Conservation (phyloP, 2,329 filamentous ascomycete genomes). For the Cladosporium cucumerinum region DNA sequence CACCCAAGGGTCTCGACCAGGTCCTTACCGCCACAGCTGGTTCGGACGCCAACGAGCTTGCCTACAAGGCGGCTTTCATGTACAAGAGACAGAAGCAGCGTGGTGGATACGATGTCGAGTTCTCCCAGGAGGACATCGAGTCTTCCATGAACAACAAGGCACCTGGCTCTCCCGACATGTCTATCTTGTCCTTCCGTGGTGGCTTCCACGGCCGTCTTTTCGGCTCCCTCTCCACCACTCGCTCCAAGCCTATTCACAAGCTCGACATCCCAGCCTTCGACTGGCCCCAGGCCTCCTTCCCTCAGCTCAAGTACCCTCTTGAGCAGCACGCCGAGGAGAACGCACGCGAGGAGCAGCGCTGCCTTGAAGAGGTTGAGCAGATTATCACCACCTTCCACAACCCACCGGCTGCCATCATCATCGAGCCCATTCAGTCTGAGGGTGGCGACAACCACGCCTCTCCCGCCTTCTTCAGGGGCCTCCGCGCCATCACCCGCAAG, state of each 20-base stretch:
- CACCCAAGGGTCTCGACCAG: slow-evolving; percentile 78
- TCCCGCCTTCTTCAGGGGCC: slow-evolving; percentile 78
- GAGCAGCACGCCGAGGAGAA: slow-evolving; percentile 78
- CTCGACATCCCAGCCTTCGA: slow-evolving; percentile 91
- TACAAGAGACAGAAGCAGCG: slow-evolving; percentile 79
- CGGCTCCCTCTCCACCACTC: slow-evolving; percentile 80
- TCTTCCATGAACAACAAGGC: slow-evolving; percentile 77
- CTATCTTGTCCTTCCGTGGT: slow-evolving; percentile 83
- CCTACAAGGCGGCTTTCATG: slow-evolving; percentile 96
- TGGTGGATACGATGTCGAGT: slow-evolving; percentile 72
- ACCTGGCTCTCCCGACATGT: slow-evolving; percentile 74
- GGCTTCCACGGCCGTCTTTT: slow-evolving; percentile 91
- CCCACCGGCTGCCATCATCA: slow-evolving; percentile 75
- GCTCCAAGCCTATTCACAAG: slow-evolving; percentile 92
- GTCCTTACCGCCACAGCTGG: slow-evolving; percentile 89
- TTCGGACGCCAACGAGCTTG: slow-evolving; percentile 89
- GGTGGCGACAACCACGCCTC: slow-evolving; percentile 93
- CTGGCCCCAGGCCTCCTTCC: slow-evolving; percentile 90
- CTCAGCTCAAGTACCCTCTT: slow-evolving; percentile 79
- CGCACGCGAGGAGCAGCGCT: slow-evolving; percentile 72
- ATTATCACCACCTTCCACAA: slow-evolving; percentile 75
- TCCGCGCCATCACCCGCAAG: slow-evolving; percentile 74
- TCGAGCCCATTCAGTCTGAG: slow-evolving; percentile 92
- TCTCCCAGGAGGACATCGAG: slow-evolving; percentile 70
- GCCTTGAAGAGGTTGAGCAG: slow-evolving; percentile 77